phyloP scores from a whole-genome alignment of 192 early-diverging fungal genomes.

The Coemansia umbellata region DNA sequence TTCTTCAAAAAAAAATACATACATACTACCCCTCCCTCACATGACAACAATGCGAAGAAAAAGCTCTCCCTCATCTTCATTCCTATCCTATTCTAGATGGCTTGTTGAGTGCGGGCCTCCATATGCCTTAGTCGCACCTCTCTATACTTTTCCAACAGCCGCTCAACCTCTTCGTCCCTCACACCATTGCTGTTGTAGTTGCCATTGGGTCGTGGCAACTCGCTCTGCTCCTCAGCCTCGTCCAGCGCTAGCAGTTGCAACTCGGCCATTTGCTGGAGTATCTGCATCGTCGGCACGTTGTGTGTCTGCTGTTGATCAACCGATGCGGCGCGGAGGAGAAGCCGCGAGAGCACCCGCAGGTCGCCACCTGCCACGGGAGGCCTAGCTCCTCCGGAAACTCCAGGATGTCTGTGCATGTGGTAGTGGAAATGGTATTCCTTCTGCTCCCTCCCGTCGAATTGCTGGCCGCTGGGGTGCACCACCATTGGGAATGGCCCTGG shows the following conservation, averaged over 20 bases:
- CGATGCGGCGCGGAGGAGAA: not conserved
- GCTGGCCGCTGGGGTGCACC: not conserved
- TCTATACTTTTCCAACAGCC: conserved; percentile 25
- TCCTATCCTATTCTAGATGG: too few species aligned
- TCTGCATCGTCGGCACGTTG: not conserved
- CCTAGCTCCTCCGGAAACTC: not conserved
- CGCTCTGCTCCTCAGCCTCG: too few species aligned
- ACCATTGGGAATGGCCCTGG: not conserved
- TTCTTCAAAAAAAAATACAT: too few species aligned
- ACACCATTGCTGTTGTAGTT: not conserved
- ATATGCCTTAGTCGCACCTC: conserved; percentile 17
- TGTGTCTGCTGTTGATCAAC: not conserved
- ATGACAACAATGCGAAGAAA: too few species aligned
- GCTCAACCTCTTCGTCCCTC: not conserved
- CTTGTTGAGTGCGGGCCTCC: too few species aligned
- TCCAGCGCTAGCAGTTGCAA: conserved; percentile 7
- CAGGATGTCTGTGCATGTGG: conserved; percentile 9
- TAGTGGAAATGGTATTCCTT: conserved; percentile 17
- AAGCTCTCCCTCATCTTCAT: too few species aligned
- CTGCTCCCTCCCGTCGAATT: not conserved
- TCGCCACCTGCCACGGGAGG: not conserved
- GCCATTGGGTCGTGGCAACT: not conserved
- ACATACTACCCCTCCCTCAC: too few species aligned
- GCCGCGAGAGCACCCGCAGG: not conserved
- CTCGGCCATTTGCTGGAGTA: conserved; percentile 8